Base-by-base conservation (phyloP, 2,329 filamentous ascomycete species). In the Fusarium liriodendri region DNA sequence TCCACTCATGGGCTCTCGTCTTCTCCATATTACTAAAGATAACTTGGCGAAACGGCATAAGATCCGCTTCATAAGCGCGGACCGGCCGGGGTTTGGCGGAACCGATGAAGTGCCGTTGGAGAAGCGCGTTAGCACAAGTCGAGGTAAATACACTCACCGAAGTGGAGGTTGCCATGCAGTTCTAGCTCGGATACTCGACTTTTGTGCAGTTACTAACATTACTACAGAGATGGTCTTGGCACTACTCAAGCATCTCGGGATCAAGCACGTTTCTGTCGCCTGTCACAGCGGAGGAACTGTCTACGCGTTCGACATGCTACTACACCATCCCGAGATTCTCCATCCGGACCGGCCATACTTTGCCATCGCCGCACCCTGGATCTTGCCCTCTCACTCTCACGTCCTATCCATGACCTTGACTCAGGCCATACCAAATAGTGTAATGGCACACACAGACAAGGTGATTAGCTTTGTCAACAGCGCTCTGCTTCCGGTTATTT, bases 201-300 rank as follows among this genome's bases (percentile, higher is more conserved):
- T 9, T 58, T 6, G 5, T 14, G 6, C 9, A 3, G n/a, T 11
- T 1, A 6, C 62, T 70, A 3, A 73, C 8, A 0, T 2, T 1
- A 1, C 8, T 32, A 0, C 33, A 72, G 70, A 70, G 65, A 67
- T 73, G 9, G 64, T 66, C 1, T n/a, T 73, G 6, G 66, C 58
- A 10, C 47, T 73, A 0, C 59, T 73, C 0, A 33, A 37, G 0
- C 62, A 73, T 27, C 66, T 73, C 2, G 16, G 16, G 1, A 61
- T 73, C 7, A 45, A 60, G 7, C 66, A 73, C 2, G 70, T 73
- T 1, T 73, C 61, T 25, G 2, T 73, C 0, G 70, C 66, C 8
- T 73, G 62, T 0, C 70, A 73, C 13, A 73, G 70, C 1, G 70
- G 70, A 42, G 70, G 70, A 59, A 73, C 70, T 1, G 40, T 73